These are phyloP conservation scores for Gynostemma pentaphyllum DNA, from an alignment of 306 rosid genomes.

Conservation along the genomic window DNA sequence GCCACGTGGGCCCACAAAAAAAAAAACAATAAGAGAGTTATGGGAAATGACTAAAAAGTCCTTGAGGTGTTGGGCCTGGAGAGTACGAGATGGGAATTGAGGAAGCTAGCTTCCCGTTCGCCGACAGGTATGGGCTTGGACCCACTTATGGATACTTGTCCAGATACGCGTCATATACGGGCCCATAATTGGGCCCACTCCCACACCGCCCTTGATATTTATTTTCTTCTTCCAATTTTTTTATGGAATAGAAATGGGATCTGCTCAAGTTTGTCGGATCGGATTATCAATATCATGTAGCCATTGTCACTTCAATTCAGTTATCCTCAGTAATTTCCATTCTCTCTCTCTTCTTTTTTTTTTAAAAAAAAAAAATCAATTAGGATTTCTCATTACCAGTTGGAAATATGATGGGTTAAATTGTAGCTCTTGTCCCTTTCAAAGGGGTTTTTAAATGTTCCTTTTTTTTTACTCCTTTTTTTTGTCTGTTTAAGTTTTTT, in stretches of 20 bases:
- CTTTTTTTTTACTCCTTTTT: background rate
- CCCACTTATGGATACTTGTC: constrained; percentile 18
- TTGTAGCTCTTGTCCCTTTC: too few relatives aligned
- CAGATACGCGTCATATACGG: background rate
- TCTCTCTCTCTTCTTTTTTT: background rate
- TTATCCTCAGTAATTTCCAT: background rate
- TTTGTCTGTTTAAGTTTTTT: background rate
- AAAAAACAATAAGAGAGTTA: background rate
- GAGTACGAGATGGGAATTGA: constrained; percentile 1
- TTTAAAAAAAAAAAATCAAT: too few relatives aligned
- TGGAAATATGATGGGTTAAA: too few relatives aligned
- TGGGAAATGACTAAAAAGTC: background rate
- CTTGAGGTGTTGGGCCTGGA: constrained; percentile 1
- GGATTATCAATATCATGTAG: background rate
- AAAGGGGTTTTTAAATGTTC: too few relatives aligned
- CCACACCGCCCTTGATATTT: background rate
- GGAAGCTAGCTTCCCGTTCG: constrained; percentile 34
- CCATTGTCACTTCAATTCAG: background rate
- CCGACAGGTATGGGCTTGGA: constrained; percentile 34
- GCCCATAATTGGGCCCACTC: background rate
- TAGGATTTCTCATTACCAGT: too few relatives aligned
- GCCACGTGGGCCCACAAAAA: constrained; percentile 18
- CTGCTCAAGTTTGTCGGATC: constrained; percentile 1
- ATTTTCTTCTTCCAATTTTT: too few relatives aligned
- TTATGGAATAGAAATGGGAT: background rate